Evolutionary conservation across 2,329 filamentous ascomycete species (phyloP).

Genomic region (Phyllosticta citrichinensis): DNA sequence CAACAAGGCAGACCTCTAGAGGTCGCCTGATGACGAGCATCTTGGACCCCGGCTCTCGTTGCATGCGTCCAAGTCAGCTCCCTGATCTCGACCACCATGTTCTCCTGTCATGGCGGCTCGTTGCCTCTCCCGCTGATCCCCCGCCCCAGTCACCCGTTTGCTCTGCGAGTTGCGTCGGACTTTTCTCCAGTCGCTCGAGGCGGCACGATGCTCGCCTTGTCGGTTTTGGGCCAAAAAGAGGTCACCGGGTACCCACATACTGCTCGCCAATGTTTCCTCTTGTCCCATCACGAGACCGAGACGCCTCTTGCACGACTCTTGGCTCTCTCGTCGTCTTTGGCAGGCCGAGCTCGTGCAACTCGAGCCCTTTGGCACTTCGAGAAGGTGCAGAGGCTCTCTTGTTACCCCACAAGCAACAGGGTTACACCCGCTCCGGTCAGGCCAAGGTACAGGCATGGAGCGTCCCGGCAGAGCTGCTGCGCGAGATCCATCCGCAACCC

Average conservation of each 20-base stretch:
- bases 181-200: neutral
- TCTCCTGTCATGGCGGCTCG: neutral
- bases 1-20: neutral
- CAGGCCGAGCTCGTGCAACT: neutral
- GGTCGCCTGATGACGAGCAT: neutral
- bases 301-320: neutral
- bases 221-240: neutral
- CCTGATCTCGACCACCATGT: neutral
- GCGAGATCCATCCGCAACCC: neutral
- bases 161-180: neutral
- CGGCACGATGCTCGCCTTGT: neutral
- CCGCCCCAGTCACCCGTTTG: neutral
- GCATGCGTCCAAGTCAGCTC: neutral
- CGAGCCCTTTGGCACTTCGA: neutral
- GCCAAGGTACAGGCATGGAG: neutral
- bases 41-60: neutral
- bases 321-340: neutral
- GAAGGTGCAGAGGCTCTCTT: slow-evolving; percentile 1
- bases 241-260: neutral
- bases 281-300: neutral
- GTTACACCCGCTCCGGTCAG: slow-evolving; percentile 8
- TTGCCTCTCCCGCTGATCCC: neutral
- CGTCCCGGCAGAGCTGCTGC: neutral
- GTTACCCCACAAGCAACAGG: neutral
- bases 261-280: neutral